Conservation (phyloP, 2,329 filamentous ascomycete genomes). For the Colletotrichum viniferum region DNA sequence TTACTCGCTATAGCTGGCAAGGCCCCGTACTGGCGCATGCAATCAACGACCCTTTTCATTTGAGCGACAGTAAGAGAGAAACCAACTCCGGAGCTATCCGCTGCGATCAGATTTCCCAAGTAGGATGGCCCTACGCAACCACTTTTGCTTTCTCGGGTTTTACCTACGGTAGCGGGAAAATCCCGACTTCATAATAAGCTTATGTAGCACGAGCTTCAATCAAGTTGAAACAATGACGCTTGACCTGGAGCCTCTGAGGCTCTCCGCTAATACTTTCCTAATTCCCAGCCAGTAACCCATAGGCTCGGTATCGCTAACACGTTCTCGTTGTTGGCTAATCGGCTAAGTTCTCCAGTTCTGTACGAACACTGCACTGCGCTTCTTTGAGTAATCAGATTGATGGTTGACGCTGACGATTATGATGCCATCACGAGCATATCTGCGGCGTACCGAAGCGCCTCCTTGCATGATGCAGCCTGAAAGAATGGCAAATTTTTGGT, state of each 20-base stretch:
- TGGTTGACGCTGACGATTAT: neutral
- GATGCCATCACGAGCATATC: neutral
- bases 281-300: neutral
- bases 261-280: neutral
- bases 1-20: neutral
- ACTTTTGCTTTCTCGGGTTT: neutral
- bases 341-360: neutral
- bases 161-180: neutral
- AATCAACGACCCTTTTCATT: neutral
- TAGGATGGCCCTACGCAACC: neutral
- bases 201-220: neutral
- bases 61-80: neutral
- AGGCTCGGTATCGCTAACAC: neutral
- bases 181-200: neutral
- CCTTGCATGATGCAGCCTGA: neutral
- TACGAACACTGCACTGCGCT: rapidly evolving
- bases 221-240: neutral
- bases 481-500: neutral
- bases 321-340: neutral
- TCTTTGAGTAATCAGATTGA: neutral
- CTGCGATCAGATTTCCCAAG: neutral
- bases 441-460: neutral
- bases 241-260: neutral
- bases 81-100: neutral
- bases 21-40: neutral